A percentile compares a stretch with the other conserved stretches of the same genome.
These are phyloP conservation scores for Naematelia aurantialba DNA, from an alignment of 768 basidiomycete genomes.

Conservation along the genomic window DNA sequence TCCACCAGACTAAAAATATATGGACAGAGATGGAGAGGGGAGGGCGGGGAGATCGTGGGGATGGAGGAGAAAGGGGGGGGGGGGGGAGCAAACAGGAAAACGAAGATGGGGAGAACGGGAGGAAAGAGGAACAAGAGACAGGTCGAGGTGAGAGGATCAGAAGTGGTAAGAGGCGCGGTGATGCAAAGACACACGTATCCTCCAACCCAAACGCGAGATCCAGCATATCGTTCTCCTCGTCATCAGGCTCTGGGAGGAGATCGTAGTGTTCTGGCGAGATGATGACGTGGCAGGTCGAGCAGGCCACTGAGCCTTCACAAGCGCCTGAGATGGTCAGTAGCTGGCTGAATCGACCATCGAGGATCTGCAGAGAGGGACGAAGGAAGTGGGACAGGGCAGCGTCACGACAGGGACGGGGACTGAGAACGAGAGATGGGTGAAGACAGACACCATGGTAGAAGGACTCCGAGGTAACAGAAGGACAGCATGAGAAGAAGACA, in stretches of 20 bases:
- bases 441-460: too few relatives aligned
- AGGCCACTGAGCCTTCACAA: conserved; percentile 93
- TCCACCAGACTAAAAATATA: too few relatives aligned
- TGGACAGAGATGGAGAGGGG: too few relatives aligned
- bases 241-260: conserved; percentile 81
- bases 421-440: too few relatives aligned
- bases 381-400: too few relatives aligned
- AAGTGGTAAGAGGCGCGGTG: neutral
- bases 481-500: neutral
- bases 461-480: neutral
- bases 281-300: conserved; percentile 96
- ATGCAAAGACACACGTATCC: conserved; percentile 67
- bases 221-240: conserved; percentile 87
- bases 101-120: neutral
- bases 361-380: too few relatives aligned
- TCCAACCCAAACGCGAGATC: conserved; percentile 97
- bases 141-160: neutral
- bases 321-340: conserved; percentile 61
- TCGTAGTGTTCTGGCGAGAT: conserved; percentile 77
- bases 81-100: neutral
- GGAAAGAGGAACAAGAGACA: neutral
- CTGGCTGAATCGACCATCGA: too few relatives aligned
- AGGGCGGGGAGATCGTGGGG: too few relatives aligned
- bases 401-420: too few relatives aligned
- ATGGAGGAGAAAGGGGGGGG: neutral